phyloP scores from a whole-genome alignment of 78 protist species.

The Pelomyxa schiedti region DNA sequence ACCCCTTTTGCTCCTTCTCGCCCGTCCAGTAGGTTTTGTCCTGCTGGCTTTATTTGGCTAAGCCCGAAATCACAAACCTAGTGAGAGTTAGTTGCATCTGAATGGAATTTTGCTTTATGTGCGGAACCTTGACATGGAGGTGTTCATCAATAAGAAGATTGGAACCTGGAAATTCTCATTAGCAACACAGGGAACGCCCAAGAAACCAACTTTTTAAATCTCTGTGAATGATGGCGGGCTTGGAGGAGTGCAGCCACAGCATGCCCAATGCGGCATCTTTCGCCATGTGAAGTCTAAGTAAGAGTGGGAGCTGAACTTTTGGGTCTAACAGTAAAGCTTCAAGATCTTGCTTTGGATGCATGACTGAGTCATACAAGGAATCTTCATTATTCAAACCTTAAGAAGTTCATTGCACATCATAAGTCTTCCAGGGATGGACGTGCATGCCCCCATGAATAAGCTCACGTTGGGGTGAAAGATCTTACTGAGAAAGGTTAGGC shows the following conservation, averaged over 20 bases:
- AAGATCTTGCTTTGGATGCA: conserved; percentile 35
- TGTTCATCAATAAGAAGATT: conserved; percentile 48
- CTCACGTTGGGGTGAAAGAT: conserved; percentile 59
- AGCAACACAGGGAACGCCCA: neutral
- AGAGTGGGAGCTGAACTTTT: conserved; percentile 23
- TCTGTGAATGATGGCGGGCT: conserved; percentile 56
- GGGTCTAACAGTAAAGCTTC: conserved; percentile 44
- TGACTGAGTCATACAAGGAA: conserved; percentile 41
- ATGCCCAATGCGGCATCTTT: conserved; percentile 59
- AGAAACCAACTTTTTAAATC: conserved; percentile 21
- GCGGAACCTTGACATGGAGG: conserved; percentile 36
- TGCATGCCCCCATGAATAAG: conserved; percentile 55
- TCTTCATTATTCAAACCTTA: neutral
- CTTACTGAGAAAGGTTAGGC: too few relatives aligned
- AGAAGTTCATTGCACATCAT: neutral
- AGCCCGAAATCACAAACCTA: conserved; percentile 66
- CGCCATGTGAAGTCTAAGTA: conserved; percentile 54
- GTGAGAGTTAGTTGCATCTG: too few relatives aligned
- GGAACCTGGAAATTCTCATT: too few relatives aligned
- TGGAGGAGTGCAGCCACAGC: conserved; percentile 50
- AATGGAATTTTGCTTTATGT: too few relatives aligned
- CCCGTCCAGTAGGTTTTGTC: conserved; percentile 46
- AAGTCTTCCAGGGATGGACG: conserved; percentile 46
- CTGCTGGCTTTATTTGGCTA: conserved; percentile 52
- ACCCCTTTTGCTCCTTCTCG: conserved; percentile 58